These are phyloP conservation scores for Kwoniella mangroviensis DNA, from an alignment of 768 basidiomycete genomes.

Conservation along the genomic window DNA sequence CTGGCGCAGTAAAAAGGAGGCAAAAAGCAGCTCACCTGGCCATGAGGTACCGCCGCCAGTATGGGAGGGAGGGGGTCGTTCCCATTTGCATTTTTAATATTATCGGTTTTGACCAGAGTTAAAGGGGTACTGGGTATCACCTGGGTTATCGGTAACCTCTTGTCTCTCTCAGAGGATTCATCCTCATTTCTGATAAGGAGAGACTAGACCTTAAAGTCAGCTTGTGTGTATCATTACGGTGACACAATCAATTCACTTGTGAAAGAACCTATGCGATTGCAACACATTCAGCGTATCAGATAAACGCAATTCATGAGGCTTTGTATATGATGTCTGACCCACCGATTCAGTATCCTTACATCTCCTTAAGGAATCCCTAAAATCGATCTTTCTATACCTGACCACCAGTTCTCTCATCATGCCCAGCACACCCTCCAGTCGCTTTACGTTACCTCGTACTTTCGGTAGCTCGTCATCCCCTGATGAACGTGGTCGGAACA, in stretches of 20 bases:
- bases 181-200: too few relatives aligned
- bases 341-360: neutral
- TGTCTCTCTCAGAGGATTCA: too few relatives aligned
- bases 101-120: neutral
- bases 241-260: neutral
- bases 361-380: constrained; percentile 9
- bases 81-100: neutral
- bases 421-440: constrained; percentile 33
- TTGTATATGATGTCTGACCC: neutral
- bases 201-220: too few relatives aligned
- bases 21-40: constrained; percentile 12
- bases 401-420: constrained; percentile 35
- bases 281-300: neutral
- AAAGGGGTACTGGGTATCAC: neutral
- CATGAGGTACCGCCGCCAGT: constrained; percentile 29
- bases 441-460: constrained; percentile 16
- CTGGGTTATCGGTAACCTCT: neutral
- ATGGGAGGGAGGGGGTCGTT: neutral
- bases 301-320: too few relatives aligned
- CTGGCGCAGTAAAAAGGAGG: neutral
- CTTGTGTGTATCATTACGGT: too few relatives aligned
- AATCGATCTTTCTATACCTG: constrained; percentile 33
- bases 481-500: constrained; percentile 8
- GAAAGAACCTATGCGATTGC: neutral
- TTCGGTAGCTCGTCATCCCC: constrained; percentile 6